A percentile compares a stretch with the other conserved stretches of the same genome.
These are phyloP conservation scores for Dysphania ambrosioides DNA, from an alignment of 148 eudicot genomes.

Conservation along the genomic window DNA sequence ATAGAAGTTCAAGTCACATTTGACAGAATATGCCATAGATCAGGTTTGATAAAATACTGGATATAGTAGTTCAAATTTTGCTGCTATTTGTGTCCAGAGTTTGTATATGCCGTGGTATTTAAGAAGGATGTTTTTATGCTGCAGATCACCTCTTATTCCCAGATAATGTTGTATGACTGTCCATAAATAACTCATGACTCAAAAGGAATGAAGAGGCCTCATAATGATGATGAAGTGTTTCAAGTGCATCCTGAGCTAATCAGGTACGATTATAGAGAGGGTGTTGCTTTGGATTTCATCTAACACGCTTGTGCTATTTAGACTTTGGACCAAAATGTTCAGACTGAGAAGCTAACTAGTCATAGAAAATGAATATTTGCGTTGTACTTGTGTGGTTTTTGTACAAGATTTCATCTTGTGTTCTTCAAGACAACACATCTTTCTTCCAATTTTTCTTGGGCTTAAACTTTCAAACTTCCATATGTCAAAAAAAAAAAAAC, in stretches of 20 bases:
- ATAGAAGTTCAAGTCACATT: constrained; percentile 58
- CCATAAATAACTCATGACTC: constrained; percentile 54
- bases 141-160: constrained; percentile 78
- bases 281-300: constrained; percentile 77
- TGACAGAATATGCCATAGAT: constrained; percentile 62
- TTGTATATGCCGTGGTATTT: neutral
- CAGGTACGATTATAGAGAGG: constrained; percentile 38
- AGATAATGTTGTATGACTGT: constrained; percentile 64
- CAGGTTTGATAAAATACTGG: constrained; percentile 47
- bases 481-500: too few species aligned
- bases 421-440: too few species aligned
- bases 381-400: too few species aligned
- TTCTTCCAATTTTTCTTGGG: too few species aligned
- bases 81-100: neutral
- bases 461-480: too few species aligned
- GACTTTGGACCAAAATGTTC: constrained; percentile 85
- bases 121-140: constrained; percentile 19
- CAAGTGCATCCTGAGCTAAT: constrained; percentile 33
- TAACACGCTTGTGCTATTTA: constrained; percentile 85
- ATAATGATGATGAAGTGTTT: constrained; percentile 31
- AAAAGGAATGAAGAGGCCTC: constrained; percentile 47
- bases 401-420: too few species aligned
- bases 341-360: too few species aligned
- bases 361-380: too few species aligned
- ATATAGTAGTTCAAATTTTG: neutral